Conservation (phyloP, 139 green algal genomes). For the Chlamydomonas asymmetrica region DNA sequence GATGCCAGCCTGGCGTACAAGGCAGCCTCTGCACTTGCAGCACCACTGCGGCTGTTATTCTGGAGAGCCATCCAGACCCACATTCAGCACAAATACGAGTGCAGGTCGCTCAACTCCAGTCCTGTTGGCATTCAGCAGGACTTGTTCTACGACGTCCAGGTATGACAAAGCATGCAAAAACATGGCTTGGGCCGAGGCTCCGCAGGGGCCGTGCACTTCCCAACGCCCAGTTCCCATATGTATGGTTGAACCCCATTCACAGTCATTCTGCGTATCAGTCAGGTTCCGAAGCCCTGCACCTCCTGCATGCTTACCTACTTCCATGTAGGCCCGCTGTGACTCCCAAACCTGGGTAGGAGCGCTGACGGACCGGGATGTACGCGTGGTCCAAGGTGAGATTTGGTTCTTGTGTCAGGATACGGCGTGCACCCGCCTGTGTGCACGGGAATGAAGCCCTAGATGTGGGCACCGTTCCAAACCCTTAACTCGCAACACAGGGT, state of each 20-base stretch:
- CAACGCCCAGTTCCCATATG: background rate
- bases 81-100: no score
- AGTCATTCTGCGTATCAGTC: background rate
- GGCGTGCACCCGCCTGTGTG: background rate
- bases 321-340: background rate
- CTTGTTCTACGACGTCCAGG: slow-evolving; percentile 23
- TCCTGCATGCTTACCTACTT: background rate
- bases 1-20: no score
- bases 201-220: background rate
- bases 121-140: slow-evolving; percentile 5
- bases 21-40: no score
- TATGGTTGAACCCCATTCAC: background rate
- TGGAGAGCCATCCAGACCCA: no score
- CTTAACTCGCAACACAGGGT: background rate
- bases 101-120: no score
- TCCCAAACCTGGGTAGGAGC: slow-evolving; percentile 14
- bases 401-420: background rate
- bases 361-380: background rate
- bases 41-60: no score
- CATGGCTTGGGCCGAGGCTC: background rate
- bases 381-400: slow-evolving; percentile 5
- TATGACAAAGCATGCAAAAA: background rate
- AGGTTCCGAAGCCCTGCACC: background rate
- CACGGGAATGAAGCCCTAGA: background rate
- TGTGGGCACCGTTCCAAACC: background rate